Evolutionary conservation across 768 basidiomycete genomes (phyloP), one percentile per base, ranked within the genome.

Genomic region (Boletus pseudopeckii): DNA sequence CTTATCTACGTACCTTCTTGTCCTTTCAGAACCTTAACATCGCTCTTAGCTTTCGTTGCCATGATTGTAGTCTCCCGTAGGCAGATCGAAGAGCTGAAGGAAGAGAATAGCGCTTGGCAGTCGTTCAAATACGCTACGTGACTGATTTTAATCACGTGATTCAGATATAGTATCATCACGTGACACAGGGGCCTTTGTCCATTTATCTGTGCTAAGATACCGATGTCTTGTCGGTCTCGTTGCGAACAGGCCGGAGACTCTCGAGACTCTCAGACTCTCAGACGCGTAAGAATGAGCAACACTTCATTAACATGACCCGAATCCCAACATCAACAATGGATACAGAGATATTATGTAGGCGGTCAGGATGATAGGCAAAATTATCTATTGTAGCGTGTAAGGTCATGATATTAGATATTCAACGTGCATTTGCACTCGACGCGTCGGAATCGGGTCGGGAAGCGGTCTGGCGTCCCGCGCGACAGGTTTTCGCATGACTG

Each of bases 21-120:
- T 8, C 89, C 89, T 68, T 90, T 91, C 53, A 91, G 75, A 15
- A 82, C 75, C 57, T 83, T 85, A 24, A 75, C 67, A 36, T 85
- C 81, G 33, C 40, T 64, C 69, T 85, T 86, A 45, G 69, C 34
- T 68, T 85, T 85, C n/a, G 77, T 70, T 17, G 82, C 32, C 71
- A 70, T 73, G 46, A 32, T 49, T 37, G 41, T 64, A 61, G 43
- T 15, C 28, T 32, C 44, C 18, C 18, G 28, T 18, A 45, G 7
- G 10, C 4, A 40, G 20, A 41, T 7, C 13, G 18, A 40, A 40
- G 18, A 20, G 20, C 22, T 2, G 13, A 20, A 40, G 13, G 39
- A 40, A 40, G 22, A 24, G 4, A 5, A 22, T 20, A 28, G 28
- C 18, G 2, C 24, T 24, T 24, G 24, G 24, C 24, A 5, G 24